Percentiles rank a stretch among this genome's conserved stretches.
These are phyloP conservation scores for Solanum etuberosum DNA, from an alignment of 257 asterid species.

Conservation along the genomic window DNA sequence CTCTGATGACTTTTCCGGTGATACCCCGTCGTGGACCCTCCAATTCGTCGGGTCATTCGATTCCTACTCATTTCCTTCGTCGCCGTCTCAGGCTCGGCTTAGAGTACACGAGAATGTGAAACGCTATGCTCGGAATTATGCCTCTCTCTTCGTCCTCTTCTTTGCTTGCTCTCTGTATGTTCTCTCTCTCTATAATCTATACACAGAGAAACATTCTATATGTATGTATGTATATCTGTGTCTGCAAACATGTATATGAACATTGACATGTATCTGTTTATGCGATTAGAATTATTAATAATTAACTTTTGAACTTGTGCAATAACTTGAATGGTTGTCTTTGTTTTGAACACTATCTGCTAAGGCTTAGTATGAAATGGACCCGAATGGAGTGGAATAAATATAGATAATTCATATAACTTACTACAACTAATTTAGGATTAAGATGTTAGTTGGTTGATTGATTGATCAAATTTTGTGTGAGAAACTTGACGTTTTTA, in stretches of 20 bases:
- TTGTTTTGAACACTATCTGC: neutral
- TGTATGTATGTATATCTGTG: neutral
- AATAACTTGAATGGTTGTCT: neutral
- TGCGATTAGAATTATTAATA: neutral
- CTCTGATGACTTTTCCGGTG: slow-evolving; percentile 54
- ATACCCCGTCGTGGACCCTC: slow-evolving; percentile 70
- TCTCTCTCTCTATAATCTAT: neutral
- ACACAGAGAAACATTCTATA: neutral
- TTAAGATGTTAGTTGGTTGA: neutral
- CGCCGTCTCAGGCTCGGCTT: slow-evolving; percentile 76
- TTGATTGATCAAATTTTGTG: neutral
- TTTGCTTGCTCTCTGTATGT: slow-evolving; percentile 77
- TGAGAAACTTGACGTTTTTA: neutral
- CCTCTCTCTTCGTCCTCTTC: slow-evolving; percentile 51
- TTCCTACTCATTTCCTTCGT: slow-evolving; percentile 79
- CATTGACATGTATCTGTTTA: neutral
- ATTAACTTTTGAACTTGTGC: neutral
- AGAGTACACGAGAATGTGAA: slow-evolving; percentile 90
- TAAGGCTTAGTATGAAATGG: neutral
- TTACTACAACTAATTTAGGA: neutral
- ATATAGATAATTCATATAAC: neutral
- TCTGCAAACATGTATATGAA: neutral
- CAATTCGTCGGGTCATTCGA: slow-evolving; percentile 54
- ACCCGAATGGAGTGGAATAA: neutral
- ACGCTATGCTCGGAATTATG: slow-evolving; percentile 79